phyloP scores from a whole-genome alignment of 202 grass and related monocot species.

The Schoenoplectus triqueter region DNA sequence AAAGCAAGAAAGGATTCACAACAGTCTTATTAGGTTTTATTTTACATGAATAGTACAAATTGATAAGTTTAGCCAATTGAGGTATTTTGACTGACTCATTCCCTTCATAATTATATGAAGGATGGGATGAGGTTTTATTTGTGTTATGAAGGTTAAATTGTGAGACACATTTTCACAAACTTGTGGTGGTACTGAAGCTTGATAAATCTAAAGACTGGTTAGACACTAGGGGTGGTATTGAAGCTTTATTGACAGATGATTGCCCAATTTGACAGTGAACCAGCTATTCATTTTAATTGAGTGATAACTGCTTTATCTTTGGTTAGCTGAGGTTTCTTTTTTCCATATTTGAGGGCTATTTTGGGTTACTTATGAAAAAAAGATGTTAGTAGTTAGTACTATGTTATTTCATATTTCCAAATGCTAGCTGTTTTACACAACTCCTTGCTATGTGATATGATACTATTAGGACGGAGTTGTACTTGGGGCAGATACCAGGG shows the following conservation, averaged over 20 bases:
- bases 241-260: neutral
- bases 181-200: neutral
- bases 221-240: neutral
- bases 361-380: neutral
- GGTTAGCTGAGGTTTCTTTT: neutral
- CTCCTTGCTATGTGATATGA: constrained; percentile 23
- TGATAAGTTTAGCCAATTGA: neutral
- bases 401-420: constrained; percentile 16
- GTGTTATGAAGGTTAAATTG: neutral
- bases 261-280: neutral
- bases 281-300: neutral
- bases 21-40: neutral
- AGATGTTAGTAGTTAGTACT: neutral
- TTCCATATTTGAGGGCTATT: neutral
- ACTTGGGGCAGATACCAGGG: constrained; percentile 95
- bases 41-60: neutral
- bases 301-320: neutral
- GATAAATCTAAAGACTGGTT: neutral
- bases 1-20: neutral
- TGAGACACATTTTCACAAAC: neutral
- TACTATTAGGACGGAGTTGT: constrained; percentile 84
- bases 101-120: neutral
- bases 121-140: neutral
- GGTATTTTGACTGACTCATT: neutral
- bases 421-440: constrained; percentile 25